Conservation (phyloP, 1,284 basidiomycete species). For the Apiotrichum domesticum region DNA sequence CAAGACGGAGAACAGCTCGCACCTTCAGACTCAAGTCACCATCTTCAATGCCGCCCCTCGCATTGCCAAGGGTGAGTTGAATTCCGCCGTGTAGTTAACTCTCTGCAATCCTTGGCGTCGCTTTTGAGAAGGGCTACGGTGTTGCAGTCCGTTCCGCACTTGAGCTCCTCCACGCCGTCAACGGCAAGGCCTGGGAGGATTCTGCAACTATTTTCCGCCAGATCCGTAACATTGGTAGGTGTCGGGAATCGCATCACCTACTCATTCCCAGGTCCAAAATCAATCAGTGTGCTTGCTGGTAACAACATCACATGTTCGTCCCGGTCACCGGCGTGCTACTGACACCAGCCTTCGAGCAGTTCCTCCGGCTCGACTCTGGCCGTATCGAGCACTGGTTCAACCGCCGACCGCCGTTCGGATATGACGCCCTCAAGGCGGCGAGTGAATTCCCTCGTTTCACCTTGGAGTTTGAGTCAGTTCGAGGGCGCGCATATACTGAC, state of each 20-base stretch:
- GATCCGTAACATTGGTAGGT: conserved; percentile 26
- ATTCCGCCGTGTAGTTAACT: background rate
- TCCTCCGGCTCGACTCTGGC: conserved; percentile 16
- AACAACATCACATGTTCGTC: conserved; percentile 26
- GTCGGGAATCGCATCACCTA: background rate
- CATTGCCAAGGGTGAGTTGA: conserved; percentile 30
- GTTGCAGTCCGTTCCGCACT: conserved; percentile 24
- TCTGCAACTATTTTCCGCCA: conserved; percentile 37
- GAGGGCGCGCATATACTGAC: background rate
- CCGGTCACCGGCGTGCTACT: background rate
- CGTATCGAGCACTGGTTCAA: conserved; percentile 26
- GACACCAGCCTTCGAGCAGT: conserved; percentile 21
- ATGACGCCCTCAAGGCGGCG: conserved; percentile 16
- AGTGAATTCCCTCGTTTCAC: conserved; percentile 20
- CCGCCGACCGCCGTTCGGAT: conserved; percentile 22
- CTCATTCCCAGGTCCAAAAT: conserved; percentile 27
- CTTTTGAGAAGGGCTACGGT: conserved; percentile 25
- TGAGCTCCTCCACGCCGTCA: conserved; percentile 29
- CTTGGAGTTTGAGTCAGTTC: conserved; percentile 16
- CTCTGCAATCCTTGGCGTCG: conserved; percentile 33
- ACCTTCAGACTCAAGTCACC: conserved; percentile 22
- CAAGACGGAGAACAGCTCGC: conserved; percentile 26
- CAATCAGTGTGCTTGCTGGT: conserved; percentile 26
- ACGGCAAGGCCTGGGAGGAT: conserved; percentile 44
- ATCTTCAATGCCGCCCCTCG: conserved; percentile 36